Base-by-base conservation (phyloP, 345 rosid genomes). In the Syzygium oleosum region DNA sequence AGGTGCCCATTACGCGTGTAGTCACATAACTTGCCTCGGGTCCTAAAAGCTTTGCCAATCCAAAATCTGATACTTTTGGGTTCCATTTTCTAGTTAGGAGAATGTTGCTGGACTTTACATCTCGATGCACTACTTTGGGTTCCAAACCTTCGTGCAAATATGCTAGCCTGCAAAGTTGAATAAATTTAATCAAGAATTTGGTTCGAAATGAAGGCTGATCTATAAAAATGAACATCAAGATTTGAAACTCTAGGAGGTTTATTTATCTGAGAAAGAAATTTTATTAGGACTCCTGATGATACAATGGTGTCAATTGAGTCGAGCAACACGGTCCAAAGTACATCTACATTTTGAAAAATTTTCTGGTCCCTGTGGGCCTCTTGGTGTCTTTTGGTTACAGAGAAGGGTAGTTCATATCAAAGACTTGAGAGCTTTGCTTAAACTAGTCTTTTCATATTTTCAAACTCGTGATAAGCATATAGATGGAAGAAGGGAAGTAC, bases 81-180 rank as follows among this genome's bases (percentile, higher is more conserved):
- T 94, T 96, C 99, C 99, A 97, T 84, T 95, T 96, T 86, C 85
- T 94, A 84, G 95, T 98, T 22, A 97, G 92, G 89, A 97, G 96
- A 91, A 97, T 97, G 89, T 97, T 97, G 88, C 99, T 96, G 34
- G 99, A 97, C 90, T 97, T 97, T 84, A 97, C 98, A 90, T 97
- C 98, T n/a, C 99, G 96, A 85, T 97, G 99, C 88, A 97, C 98
- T 84, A 97, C 99, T 92, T 97, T 97, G 43, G 99, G 99, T 88
- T 97, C 99, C 85, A 97, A 94, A 77, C 99, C 99, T 91, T 97
- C 99, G 46, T 97, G 99, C 91, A 97, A 93, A 92, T 97, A 96
- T 23, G 98, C 98, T 68, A 97, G 92, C 88, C 99, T 97, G 94
- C 87, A 89, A 59, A 83, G 49, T 73, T 17, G 80, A 73, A 73